Conservation (phyloP, 2,329 filamentous ascomycete genomes). For the Aspergillus sp. region DNA sequence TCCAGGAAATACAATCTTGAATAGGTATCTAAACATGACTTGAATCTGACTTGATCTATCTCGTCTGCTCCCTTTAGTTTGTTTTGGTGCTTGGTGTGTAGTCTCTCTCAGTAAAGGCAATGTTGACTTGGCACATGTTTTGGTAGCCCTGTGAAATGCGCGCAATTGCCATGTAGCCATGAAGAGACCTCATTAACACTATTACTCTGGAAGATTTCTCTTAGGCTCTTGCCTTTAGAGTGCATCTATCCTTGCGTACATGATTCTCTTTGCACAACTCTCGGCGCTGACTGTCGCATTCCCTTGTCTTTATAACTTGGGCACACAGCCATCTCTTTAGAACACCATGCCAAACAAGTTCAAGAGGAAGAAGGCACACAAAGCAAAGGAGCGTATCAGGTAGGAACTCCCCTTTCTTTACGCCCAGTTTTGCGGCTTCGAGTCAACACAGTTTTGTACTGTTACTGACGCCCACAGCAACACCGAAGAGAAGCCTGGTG, state of each 20-base stretch:
- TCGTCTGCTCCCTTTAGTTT: not conserved
- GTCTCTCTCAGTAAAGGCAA: not conserved
- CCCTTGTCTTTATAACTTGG: not conserved
- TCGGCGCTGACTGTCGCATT: not conserved
- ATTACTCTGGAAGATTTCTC: not conserved
- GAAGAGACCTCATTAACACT: not conserved
- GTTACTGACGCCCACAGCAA: not conserved
- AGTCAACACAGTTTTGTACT: not conserved
- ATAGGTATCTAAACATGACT: not conserved
- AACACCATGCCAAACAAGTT: constrained; percentile 4
- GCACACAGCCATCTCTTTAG: not conserved
- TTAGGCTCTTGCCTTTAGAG: not conserved
- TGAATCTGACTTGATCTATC: not conserved
- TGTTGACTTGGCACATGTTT: not conserved
- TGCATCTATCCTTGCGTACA: not conserved
- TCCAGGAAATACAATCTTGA: not conserved
- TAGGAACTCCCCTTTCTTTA: not conserved
- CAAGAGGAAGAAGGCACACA: constrained; percentile 9
- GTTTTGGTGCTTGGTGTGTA: not conserved
- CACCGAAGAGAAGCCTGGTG: not conserved
- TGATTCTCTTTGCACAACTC: not conserved
- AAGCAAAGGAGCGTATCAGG: constrained; percentile 5
- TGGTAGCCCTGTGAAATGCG: not conserved
- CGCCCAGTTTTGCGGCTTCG: not conserved
- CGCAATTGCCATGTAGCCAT: not conserved